Evolutionary conservation across 1,139 yeast genomes (phyloP), one percentile per base, ranked within the genome.

Genomic region (Scheffersomyces cryptocercus): DNA sequence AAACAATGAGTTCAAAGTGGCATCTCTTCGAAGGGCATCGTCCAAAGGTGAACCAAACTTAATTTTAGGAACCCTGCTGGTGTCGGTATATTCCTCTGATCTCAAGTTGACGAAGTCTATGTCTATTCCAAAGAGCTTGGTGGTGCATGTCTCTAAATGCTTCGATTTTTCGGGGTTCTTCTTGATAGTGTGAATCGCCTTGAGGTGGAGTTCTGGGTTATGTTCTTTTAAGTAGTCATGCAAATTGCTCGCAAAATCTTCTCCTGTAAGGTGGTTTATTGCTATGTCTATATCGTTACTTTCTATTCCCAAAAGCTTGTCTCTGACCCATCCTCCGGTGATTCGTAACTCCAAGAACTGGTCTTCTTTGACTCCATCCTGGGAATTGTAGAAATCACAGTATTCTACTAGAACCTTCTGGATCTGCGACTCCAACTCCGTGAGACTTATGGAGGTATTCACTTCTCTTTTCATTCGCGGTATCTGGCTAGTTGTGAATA

Each of bases 271-370:
- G 45, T 74, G 74, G 62, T 93, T 90, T 45, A 95, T 79, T 6
- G 97, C 98, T 43, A 93, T 88, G 58, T 93, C 99, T 35, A 93
- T 72, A 62, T 93, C 99, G 58, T 93, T 84, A 42, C 95, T 84
- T 29, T 80, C 82, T 39, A 77, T 74, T 0, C 95, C 95, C 33
- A 95, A 70, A 32, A 93, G 68, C 67, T 93, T 93, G 64, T 93
- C 99, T 55, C 99, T 77, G 5, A 93, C 99, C 99, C 99, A 93
- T 0, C 99, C 99, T 29, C 99, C 99, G 0, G 98, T 91, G 54
- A 93, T 87, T 50, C 99, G 67, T 15, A 91, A 73, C 29, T 79
- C 84, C 16, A 75, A 47, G 20, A 47, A 50, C 14, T 46, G 29
- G 5, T 39, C 43, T 16, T 37, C 52, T 1, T 5, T 20, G 26